Evolutionary conservation across 129 eudicot genomes (phyloP), one percentile per base, ranked within the genome.

Genomic region (Heracleum sosnowskyi): DNA sequence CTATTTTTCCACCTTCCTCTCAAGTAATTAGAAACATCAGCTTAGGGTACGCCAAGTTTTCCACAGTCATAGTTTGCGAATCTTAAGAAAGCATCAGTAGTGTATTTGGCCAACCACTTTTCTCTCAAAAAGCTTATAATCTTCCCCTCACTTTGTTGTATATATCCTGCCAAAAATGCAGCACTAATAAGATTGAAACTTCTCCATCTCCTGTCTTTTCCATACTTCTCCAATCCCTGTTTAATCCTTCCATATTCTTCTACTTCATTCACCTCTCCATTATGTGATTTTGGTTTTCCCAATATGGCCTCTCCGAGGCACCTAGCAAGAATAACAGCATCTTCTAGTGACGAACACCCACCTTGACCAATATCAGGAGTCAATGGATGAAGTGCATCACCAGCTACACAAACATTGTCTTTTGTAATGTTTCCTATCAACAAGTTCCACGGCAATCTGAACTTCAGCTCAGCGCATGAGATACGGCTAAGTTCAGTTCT

Each of bases 361-460:
- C 97, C 96, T 86, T 92, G 97, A 10, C 92, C 96, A 31, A 88
- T 77, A 76, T 92, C 96, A 0, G 96, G 97, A 55, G 97, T 92
- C 96, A 90, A 90, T 34, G 97, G 97, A 79, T 92, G 97, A 79
- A 88, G 89, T 26, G 97, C 97, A 68, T 92, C 93, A 12, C 96
- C 96, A 1, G 86, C 93, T 42, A 92, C 89, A 81, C 91, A 88
- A 69, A 88, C 89, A 46, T 86, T 88, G 79, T 76, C 80, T 78
- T 90, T 87, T 24, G 74, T 86, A 57, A 88, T 88, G 74, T 84
- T 79, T 5, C 87, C 87, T 24, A 79, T 34, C 75, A 92, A 34
- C 31, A 88, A 26, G 51, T 92, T 82, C 95, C 92, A 88, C 20
- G 97, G 97, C 39, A 78, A 39, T 73, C 96, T 82, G 18, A 89